Conservation (phyloP, 495 filamentous ascomycete species). For the Xylaria curta region DNA sequence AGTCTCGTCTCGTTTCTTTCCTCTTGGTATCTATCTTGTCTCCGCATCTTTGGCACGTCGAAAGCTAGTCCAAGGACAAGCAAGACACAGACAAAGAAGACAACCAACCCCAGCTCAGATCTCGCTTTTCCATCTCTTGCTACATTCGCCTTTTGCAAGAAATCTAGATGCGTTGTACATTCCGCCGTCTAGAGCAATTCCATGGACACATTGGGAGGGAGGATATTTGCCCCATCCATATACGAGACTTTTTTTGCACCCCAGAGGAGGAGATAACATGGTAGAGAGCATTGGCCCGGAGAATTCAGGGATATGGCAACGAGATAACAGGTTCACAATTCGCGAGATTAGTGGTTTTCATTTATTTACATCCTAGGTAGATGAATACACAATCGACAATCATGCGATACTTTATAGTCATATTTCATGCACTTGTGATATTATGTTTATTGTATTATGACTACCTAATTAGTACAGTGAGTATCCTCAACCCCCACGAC, state of each 20-base stretch:
- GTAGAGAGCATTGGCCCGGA: not conserved
- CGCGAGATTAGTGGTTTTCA: not conserved
- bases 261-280: not conserved
- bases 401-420: not conserved
- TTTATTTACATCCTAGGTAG: slow-evolving; percentile 7
- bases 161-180: not conserved
- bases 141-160: not conserved
- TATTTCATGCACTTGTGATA: not conserved
- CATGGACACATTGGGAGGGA: not conserved
- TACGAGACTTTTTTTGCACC: not conserved
- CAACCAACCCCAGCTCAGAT: not conserved
- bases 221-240: not conserved
- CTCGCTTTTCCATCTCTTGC: not conserved
- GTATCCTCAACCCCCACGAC: not conserved
- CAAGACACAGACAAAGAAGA: not conserved
- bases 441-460: slow-evolving; percentile 1
- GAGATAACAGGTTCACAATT: not conserved
- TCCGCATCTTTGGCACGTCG: not conserved
- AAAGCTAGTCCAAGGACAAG: not conserved
- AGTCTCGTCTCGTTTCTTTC: not conserved
- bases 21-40: not conserved
- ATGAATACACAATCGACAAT: slow-evolving; percentile 4
- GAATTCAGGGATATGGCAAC: not conserved
- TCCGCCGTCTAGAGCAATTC: not conserved
- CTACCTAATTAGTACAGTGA: not conserved